phyloP scores from a whole-genome alignment of 495 filamentous ascomycete genomes.

The Hypoxylon subgilvum region DNA sequence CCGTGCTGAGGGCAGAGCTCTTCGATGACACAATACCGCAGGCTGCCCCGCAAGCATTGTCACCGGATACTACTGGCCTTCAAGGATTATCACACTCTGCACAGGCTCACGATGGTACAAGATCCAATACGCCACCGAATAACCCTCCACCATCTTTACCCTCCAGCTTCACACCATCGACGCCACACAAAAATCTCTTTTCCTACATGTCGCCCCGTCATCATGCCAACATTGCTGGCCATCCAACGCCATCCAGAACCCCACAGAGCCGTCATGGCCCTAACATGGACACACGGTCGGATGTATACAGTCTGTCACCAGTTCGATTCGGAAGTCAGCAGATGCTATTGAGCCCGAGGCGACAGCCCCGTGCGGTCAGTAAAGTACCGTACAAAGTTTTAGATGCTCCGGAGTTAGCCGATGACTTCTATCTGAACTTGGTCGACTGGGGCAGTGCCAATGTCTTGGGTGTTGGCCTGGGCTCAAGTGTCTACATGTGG shows the following conservation, averaged over 20 bases:
- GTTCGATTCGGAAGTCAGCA: conserved; percentile 88
- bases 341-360: conserved; percentile 86
- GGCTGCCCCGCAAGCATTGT: conserved; percentile 67
- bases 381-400: conserved; percentile 98
- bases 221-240: conserved; percentile 66
- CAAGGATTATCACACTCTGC: conserved; percentile 60
- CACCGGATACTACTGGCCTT: conserved; percentile 66
- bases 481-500: conserved; percentile 98
- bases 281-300: conserved; percentile 84
- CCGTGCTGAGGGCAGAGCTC: conserved; percentile 84
- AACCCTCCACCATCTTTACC: conserved; percentile 65
- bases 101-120: conserved; percentile 68
- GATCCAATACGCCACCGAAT: conserved; percentile 81
- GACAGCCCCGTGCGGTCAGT: conserved; percentile 84
- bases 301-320: conserved; percentile 91
- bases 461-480: conserved; percentile 88
- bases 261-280: conserved; percentile 83
- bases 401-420: conserved; percentile 92
- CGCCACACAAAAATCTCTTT: conserved; percentile 96
- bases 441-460: conserved; percentile 99
- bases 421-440: conserved; percentile 96
- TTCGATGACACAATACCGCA: conserved; percentile 91
- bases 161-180: conserved; percentile 81
- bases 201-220: conserved; percentile 84
- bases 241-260: conserved; percentile 85